phyloP scores from a whole-genome alignment of 2,329 filamentous ascomycete species.

The Didymella glomerata region DNA sequence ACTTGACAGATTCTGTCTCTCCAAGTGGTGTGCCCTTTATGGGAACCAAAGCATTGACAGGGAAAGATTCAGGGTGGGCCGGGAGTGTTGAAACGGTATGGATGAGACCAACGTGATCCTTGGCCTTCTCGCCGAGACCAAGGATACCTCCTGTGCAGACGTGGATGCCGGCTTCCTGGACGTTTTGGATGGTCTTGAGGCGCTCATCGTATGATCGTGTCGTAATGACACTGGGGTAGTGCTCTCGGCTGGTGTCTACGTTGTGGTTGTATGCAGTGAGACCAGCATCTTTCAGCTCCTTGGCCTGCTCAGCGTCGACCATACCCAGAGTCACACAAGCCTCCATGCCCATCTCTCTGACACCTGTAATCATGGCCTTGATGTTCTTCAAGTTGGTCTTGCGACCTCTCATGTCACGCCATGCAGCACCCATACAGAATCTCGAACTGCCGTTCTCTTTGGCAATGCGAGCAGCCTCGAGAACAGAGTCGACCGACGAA shows the following conservation, averaged over 20 bases:
- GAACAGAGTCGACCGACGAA: conserved; percentile 79
- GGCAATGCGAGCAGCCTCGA: conserved; percentile 78
- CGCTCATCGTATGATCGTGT: conserved; percentile 89
- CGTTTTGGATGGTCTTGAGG: conserved; percentile 78
- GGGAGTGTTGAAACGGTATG: conserved; percentile 84
- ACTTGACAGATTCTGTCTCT: conserved; percentile 74
- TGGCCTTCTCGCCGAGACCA: conserved; percentile 79
- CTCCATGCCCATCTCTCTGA: conserved; percentile 85
- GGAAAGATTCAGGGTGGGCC: conserved; percentile 86
- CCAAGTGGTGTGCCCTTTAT: conserved; percentile 90
- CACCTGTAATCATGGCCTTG: conserved; percentile 83
- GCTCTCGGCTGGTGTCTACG: conserved; percentile 87
- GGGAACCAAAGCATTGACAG: conserved; percentile 88
- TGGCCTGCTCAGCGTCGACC: conserved; percentile 83
- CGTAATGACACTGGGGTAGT: conserved; percentile 86
- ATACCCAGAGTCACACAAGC: conserved; percentile 93
- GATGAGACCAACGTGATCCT: conserved; percentile 83
- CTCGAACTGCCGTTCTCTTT: conserved; percentile 86
- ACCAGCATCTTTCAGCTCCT: conserved; percentile 82
- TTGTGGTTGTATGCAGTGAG: conserved; percentile 96
- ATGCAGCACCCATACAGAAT: conserved; percentile 95
- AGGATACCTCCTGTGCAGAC: conserved; percentile 92
- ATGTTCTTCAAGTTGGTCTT: conserved; percentile 85
- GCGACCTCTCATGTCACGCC: conserved; percentile 91
- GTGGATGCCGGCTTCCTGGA: conserved; percentile 85